These are phyloP conservation scores for Chaetomiaceae sp. DNA, from an alignment of 2,329 filamentous ascomycete genomes.

Conservation along the genomic window DNA sequence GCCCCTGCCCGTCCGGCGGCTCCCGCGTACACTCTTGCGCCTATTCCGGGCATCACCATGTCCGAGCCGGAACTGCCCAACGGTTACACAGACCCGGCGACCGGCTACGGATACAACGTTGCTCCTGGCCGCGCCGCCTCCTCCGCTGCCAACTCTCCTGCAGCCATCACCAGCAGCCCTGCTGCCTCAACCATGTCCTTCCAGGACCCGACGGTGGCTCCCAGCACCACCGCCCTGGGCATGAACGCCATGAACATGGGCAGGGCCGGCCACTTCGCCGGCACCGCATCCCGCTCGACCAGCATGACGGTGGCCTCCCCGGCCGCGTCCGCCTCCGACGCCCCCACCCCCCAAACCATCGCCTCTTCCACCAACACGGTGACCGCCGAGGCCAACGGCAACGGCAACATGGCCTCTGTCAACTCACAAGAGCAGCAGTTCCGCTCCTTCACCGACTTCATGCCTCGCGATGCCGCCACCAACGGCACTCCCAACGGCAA, in stretches of 20 bases:
- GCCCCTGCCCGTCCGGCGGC: background rate
- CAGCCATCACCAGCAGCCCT: background rate
- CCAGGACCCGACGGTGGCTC: background rate
- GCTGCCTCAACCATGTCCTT: background rate
- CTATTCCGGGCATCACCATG: background rate
- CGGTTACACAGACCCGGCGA: constrained; percentile 6
- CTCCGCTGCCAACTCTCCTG: background rate
- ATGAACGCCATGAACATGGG: background rate
- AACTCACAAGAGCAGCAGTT: too few relatives aligned
- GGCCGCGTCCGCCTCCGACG: background rate
- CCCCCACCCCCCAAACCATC: background rate
- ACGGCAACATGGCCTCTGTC: too few relatives aligned
- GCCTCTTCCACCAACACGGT: background rate
- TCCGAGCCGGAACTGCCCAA: background rate
- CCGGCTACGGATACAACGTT: background rate
- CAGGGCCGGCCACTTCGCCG: background rate
- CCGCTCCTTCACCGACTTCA: too few relatives aligned
- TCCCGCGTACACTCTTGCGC: background rate
- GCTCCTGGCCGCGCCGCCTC: background rate
- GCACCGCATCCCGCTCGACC: background rate
- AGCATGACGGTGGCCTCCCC: background rate
- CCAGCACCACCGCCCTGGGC: background rate
- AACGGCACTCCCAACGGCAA: background rate
- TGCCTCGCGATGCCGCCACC: too few relatives aligned
- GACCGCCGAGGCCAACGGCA: background rate